Percentiles rank a stretch among this genome's conserved stretches.
phyloP scores from a whole-genome alignment of 306 rosid genomes.

The Notholithocarpus densiflorus region DNA sequence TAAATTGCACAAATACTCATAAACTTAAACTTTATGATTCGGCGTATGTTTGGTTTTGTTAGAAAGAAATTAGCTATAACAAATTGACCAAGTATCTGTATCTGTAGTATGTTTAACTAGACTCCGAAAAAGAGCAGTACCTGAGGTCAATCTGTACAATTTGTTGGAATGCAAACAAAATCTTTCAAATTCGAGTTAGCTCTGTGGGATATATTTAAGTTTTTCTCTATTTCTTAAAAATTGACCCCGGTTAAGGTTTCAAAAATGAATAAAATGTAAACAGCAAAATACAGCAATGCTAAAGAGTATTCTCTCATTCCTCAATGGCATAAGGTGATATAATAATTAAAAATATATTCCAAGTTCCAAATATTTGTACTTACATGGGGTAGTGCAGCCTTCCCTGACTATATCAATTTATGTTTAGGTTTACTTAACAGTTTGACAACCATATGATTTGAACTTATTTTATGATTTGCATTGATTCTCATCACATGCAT shows the following conservation, averaged over 20 bases:
- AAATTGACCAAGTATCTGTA: no score
- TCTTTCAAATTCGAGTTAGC: no score
- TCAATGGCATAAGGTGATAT: neutral
- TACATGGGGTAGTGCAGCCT: neutral
- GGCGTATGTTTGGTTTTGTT: conserved; percentile 12
- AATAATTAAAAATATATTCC: neutral
- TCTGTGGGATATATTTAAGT: neutral
- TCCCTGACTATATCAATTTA: no score
- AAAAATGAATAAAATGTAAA: neutral
- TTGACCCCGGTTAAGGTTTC: neutral
- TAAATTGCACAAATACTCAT: no score
- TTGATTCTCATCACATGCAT: neutral
- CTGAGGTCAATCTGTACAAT: no score
- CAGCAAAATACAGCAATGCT: neutral
- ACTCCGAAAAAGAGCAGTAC: no score
- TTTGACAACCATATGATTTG: no score
- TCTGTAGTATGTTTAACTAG: no score
- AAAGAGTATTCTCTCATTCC: neutral
- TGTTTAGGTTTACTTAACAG: no score
- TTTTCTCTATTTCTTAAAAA: neutral
- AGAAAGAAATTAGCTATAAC: neutral
- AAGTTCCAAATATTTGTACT: neutral
- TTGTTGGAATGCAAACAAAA: no score
- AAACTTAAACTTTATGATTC: neutral
- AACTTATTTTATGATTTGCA: no score